phyloP scores from a whole-genome alignment of 2,329 filamentous ascomycete genomes.

The Arthrobotrys sphaeroides region DNA sequence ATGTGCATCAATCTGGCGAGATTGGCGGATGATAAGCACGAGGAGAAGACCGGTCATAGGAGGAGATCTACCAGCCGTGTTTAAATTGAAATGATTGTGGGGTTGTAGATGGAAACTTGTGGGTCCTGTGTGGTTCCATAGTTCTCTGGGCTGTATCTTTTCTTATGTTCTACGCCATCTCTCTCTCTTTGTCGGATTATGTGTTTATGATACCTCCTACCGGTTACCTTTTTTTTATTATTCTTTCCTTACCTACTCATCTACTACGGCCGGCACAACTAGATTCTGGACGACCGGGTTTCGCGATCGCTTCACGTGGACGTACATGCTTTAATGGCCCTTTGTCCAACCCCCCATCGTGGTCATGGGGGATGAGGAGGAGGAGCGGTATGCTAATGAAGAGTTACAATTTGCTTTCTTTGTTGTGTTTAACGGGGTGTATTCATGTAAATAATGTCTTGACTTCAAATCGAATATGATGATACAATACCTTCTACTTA shows the following conservation, averaged over 20 bases:
- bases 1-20: slow-evolving; percentile 45
- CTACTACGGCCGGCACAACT: background rate
- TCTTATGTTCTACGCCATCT: slow-evolving; percentile 5
- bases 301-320: background rate
- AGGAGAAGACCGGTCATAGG: slow-evolving; percentile 48
- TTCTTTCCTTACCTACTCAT: slow-evolving; percentile 4
- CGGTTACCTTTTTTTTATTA: slow-evolving; percentile 1
- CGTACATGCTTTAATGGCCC: background rate
- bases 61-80: slow-evolving; percentile 31
- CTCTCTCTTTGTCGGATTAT: background rate
- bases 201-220: slow-evolving; percentile 38
- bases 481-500: slow-evolving; percentile 23
- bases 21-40: slow-evolving; percentile 49
- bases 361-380: background rate
- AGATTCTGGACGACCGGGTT: background rate
- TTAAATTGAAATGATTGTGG: background rate
- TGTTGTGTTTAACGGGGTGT: background rate
- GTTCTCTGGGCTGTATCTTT: background rate
- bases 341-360: background rate
- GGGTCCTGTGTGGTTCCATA: background rate
- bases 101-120: background rate
- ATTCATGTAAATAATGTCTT: slow-evolving; percentile 1
- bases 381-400: background rate
- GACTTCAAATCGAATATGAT: background rate
- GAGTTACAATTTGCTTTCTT: background rate